Base-by-base conservation (phyloP, 2,329 filamentous ascomycete genomes). In the Colletotrichum liaoningense region DNA sequence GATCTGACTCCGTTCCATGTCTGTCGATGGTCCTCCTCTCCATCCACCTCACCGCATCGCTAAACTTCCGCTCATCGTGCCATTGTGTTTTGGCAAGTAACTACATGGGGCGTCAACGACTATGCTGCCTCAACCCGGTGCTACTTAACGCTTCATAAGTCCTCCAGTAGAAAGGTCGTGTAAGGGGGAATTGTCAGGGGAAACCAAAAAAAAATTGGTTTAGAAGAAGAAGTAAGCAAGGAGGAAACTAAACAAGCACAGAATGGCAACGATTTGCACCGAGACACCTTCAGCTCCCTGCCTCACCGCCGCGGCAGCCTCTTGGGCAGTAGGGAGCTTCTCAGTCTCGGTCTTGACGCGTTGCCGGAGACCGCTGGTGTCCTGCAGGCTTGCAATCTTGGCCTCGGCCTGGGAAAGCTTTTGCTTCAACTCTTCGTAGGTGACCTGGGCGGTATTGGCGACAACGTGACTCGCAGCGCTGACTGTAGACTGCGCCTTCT, bases 171-270 rank as follows among this genome's bases (percentile, higher is more conserved):
- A 71, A 65, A 62, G 35, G n/a, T 64, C 71, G 11, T 56, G 62
- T 35, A 73, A 72, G 66, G 7, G 56, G 56, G 46, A 38, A 64
- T 60, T 66, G 58, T 54, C 46, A 42, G n/a, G 55, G 24, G 38
- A 65, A 33, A 38, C 46, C 59, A 49, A 52, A 19, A 19, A 49
- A 59, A 26, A 26, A 26, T 26, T 2, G 35, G 77, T 74, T 88
- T 92, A 99, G 84, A 99, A 99, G 87, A 99, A 95, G 83, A 98
- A 91, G 85, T 98, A 99, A 68, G 95, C 97, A 78, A 98, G 89
- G 80, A 99, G 84, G 86, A 99, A 99, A 87, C 94, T 95, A 76
- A 97, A 79, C 79, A 99, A 87, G 81, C 95, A 98, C 56, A 99
- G 86, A 26, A 91, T 87, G 26, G 97, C 96, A 57, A 94, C 94